These are phyloP conservation scores for Aspergillus saccharolyticus DNA, from an alignment of 495 filamentous ascomycete species.

Conservation along the genomic window DNA sequence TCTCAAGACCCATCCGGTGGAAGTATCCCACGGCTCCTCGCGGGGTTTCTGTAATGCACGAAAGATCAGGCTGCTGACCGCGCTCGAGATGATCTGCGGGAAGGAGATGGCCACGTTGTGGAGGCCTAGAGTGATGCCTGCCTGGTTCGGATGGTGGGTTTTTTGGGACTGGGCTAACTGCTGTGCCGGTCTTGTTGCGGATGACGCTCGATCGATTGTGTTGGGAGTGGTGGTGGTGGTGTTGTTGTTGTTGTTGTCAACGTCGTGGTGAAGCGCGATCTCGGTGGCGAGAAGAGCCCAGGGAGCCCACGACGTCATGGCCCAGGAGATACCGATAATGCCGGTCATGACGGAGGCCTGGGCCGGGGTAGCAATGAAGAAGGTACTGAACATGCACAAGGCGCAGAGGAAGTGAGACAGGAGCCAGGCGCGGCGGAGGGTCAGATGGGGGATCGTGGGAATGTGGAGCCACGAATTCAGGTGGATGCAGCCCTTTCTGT, in stretches of 20 bases:
- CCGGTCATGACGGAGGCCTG: conserved; percentile 67
- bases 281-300: conserved; percentile 86
- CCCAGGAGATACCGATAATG: conserved; percentile 78
- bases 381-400: conserved; percentile 67
- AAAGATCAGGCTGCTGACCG: conserved; percentile 77
- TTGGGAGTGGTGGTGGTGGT: background rate
- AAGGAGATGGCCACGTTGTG: conserved; percentile 86
- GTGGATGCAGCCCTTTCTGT: conserved; percentile 12
- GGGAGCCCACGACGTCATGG: conserved; percentile 79
- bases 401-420: conserved; percentile 72
- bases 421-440: conserved; percentile 78
- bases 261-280: conserved; percentile 65
- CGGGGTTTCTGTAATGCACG: conserved; percentile 71
- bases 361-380: conserved; percentile 59
- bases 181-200: background rate
- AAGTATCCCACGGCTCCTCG: conserved; percentile 71
- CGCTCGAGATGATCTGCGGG: conserved; percentile 78
- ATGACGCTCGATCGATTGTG: background rate
- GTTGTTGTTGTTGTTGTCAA: background rate
- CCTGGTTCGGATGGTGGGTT: conserved; percentile 43
- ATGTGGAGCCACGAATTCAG: conserved; percentile 50
- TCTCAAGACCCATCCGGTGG: conserved; percentile 77
- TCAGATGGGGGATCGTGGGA: conserved; percentile 73
- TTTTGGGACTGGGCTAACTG: background rate
- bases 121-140: conserved; percentile 78